Evolutionary conservation across 257 asterid genomes (phyloP).

Genomic region (Jacaranda mimosifolia): DNA sequence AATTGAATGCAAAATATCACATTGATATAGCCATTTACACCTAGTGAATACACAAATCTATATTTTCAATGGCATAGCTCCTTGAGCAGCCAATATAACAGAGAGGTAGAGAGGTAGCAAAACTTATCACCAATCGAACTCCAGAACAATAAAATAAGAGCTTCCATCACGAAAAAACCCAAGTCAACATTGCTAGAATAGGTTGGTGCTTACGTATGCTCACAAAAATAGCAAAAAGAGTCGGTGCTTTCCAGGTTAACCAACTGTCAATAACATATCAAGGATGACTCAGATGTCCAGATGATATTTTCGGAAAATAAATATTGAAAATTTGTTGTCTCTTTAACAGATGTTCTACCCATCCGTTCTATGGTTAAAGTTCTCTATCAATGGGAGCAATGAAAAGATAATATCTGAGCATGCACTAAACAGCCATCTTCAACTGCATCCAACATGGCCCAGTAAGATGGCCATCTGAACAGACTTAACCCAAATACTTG

Average conservation of each 20-base stretch:
- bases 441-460: conserved; percentile 11
- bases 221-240: not conserved
- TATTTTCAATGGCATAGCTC: conserved; percentile 11
- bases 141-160: not conserved
- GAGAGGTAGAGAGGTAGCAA: conserved; percentile 4
- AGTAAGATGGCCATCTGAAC: no score
- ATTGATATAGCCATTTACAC: conserved; percentile 12
- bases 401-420: not conserved
- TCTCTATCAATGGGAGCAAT: not conserved
- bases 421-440: not conserved
- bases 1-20: not conserved
- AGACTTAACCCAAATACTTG: not conserved
- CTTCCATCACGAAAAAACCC: conserved; percentile 13
- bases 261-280: no score
- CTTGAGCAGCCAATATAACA: conserved; percentile 3
- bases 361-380: not conserved
- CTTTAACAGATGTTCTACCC: not conserved
- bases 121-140: conserved; percentile 6
- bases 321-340: not conserved
- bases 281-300: not conserved
- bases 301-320: not conserved
- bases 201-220: not conserved
- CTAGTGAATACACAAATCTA: conserved; percentile 29
- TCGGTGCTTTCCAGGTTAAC: not conserved
- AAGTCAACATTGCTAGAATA: conserved; percentile 4